Conservation (phyloP, 495 filamentous ascomycete species). For the Cryomyces minteri region DNA sequence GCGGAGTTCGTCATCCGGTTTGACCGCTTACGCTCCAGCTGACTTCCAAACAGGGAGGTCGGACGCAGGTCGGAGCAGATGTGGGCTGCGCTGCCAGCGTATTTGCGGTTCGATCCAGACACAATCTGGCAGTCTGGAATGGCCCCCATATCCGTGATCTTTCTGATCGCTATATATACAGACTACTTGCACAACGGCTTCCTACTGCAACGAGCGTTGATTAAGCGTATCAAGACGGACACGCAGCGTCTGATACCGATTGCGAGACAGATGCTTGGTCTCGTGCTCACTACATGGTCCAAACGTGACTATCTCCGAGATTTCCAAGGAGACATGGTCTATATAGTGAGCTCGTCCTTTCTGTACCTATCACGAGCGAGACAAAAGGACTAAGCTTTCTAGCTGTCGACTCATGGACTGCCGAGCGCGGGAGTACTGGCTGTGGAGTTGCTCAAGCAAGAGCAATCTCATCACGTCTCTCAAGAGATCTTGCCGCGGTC, state of each 20-base stretch:
- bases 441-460: too few species aligned
- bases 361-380: not conserved
- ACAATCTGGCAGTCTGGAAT: not conserved
- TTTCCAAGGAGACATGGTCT: constrained; percentile 33
- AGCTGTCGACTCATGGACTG: constrained; percentile 24
- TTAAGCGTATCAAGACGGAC: constrained; percentile 22
- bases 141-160: not conserved
- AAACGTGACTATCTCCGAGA: constrained; percentile 18
- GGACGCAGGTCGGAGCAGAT: not conserved
- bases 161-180: not conserved
- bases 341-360: constrained; percentile 27
- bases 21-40: not conserved
- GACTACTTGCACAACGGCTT: constrained; percentile 32
- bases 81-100: not conserved
- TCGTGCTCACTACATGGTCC: too few species aligned
- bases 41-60: not conserved
- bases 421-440: constrained; percentile 31
- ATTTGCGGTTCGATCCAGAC: not conserved
- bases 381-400: not conserved
- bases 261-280: constrained; percentile 15
- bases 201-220: constrained; percentile 34
- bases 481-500: constrained; percentile 41
- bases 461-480: constrained; percentile 14
- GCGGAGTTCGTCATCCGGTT: constrained; percentile 19
- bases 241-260: constrained; percentile 32